Evolutionary conservation across 2,329 filamentous ascomycete species (phyloP), one percentile per base, ranked within the genome.

Genomic region (Colletotrichum liriopes): DNA sequence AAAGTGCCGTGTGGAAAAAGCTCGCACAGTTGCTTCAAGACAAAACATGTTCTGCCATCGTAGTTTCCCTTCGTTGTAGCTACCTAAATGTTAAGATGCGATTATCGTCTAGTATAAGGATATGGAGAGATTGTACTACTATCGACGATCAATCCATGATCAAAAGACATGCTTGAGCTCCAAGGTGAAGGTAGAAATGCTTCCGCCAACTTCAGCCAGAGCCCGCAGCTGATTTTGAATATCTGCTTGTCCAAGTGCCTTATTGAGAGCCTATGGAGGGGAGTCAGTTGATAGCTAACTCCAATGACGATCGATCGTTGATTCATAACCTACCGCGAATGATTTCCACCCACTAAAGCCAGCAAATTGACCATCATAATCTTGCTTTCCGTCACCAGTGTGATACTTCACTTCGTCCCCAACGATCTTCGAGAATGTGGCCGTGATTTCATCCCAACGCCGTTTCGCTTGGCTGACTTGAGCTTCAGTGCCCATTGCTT

Each of bases 271-370:
- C 65, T 67, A n/a, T 7, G 11, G 6, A 43, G 18, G 1, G 14
- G 18, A 14, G n/a, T 62, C 37, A 67, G 65, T 37, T 18, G 14
- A 18, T 2, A 18, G 12, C 11, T 1, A 26, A 16, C 11, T 16
- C 8, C 32, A 18, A 5, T 9, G 16, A 20, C 9, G 1, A 12
- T 35, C 3, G 12, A 35, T 29, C 14, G 3, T 9, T 5, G n/a
- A 20, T 14, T 39, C 6, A 12, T 11, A n/a, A 47, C 65, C 2
- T 63, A 67, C 65, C 32, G 23, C 18, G 8, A 62, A 12, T 35
- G 65, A 62, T n/a, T 45, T 63, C 65, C 65, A 67, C 23, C 65
- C 65, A 51, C 65, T 67, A 14, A 67, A 62, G 2, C 65, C 65
- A 29, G 65, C 56, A 4, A 67, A 63, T 3, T 67, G 58, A 12